Conservation (phyloP, 495 filamentous ascomycete genomes). For the Penicillium argentinense region DNA sequence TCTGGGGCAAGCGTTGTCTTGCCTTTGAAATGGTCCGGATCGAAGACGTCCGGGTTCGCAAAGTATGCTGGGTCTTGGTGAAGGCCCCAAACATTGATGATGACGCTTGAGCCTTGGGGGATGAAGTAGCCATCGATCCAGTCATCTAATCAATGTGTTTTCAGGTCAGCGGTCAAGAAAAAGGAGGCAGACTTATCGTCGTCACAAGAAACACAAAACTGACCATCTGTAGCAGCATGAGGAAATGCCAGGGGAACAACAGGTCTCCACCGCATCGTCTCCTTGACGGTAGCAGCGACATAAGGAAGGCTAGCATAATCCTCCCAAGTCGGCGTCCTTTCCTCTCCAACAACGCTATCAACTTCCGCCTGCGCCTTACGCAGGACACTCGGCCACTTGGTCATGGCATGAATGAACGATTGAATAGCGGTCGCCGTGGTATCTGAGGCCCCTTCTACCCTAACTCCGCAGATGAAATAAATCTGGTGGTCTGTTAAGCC, state of each 20-base stretch:
- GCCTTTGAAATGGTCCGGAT: conserved; percentile 49
- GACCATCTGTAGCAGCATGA: conserved; percentile 20
- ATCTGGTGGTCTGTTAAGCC: conserved; percentile 29
- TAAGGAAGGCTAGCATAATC: conserved; percentile 44
- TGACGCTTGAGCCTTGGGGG: conserved; percentile 30
- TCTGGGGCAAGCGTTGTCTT: conserved; percentile 17
- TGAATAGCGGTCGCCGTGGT: conserved; percentile 36
- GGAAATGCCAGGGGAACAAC: conserved; percentile 31
- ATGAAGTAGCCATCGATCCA: conserved; percentile 29
- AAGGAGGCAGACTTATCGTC: no score
- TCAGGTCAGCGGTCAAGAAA: no score
- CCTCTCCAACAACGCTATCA: conserved; percentile 30
- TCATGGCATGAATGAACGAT: conserved; percentile 47
- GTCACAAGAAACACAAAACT: no score
- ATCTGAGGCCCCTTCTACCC: conserved; percentile 51
- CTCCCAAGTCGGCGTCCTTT: conserved; percentile 32
- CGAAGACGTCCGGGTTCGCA: conserved; percentile 51
- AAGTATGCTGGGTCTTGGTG: conserved; percentile 25
- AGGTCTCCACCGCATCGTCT: conserved; percentile 38
- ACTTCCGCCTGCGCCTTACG: conserved; percentile 34
- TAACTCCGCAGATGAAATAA: conserved; percentile 34
- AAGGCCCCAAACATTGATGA: conserved; percentile 36
- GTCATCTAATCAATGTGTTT: conserved; percentile 25
- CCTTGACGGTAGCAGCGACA: conserved; percentile 39
- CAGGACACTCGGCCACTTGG: conserved; percentile 35